Evolutionary conservation across 78 protist species (phyloP).

Genomic region (Cavenderia fasciculata): DNA sequence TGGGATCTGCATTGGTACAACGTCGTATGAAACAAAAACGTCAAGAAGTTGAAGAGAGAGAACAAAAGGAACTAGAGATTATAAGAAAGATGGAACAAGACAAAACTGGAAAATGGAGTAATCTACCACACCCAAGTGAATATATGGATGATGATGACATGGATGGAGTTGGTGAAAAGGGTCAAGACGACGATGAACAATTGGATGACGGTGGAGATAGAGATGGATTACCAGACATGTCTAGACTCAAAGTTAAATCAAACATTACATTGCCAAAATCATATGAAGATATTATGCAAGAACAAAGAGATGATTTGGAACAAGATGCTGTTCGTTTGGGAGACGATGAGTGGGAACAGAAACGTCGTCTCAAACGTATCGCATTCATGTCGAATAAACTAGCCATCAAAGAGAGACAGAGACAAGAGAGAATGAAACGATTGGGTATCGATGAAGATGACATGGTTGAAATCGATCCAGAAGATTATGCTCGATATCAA

Average conservation of each 20-base stretch:
- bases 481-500: conserved; percentile 5
- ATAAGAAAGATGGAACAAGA: not conserved
- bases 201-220: not conserved
- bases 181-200: not conserved
- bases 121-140: conserved; percentile 4
- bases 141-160: not conserved
- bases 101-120: not conserved
- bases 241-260: conserved; percentile 27
- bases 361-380: conserved; percentile 38
- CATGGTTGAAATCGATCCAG: conserved; percentile 38
- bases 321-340: conserved; percentile 1
- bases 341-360: conserved; percentile 42
- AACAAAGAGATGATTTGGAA: conserved; percentile 12
- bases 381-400: conserved; percentile 41
- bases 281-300: conserved; percentile 16
- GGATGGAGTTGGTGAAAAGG: not conserved
- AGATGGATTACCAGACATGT: conserved; percentile 58
- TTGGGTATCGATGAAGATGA: conserved; percentile 23
- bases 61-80: not conserved
- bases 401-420: conserved; percentile 36
- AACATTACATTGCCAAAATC: conserved; percentile 10
- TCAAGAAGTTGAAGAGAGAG: conserved; percentile 2
- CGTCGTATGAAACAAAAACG: not conserved
- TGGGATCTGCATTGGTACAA: no score
- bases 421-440: not conserved